Conservation (phyloP, 768 basidiomycete species). For the Kwoniella sp. region DNA sequence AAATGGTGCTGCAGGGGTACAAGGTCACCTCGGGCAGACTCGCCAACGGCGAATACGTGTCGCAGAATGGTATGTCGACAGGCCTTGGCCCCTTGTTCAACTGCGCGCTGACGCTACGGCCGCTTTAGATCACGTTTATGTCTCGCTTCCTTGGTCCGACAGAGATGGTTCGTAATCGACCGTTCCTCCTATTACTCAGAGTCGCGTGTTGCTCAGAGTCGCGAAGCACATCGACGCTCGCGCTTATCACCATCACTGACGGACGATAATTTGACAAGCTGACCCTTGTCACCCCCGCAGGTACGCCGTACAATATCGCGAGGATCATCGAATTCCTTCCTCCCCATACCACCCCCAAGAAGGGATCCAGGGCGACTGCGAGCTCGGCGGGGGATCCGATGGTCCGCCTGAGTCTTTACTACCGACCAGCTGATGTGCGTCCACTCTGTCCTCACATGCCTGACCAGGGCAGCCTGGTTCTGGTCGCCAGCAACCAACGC, state of each 20-base stretch:
- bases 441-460: not conserved
- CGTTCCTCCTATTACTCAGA: not conserved
- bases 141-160: slow-evolving; percentile 84
- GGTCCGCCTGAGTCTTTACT: slow-evolving; percentile 93
- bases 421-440: slow-evolving; percentile 75
- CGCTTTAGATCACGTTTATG: slow-evolving; percentile 84
- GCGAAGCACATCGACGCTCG: not conserved
- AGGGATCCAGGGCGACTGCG: slow-evolving; percentile 21
- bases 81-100: not conserved
- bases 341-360: slow-evolving; percentile 60
- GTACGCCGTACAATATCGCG: slow-evolving; percentile 86
- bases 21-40: slow-evolving; percentile 32
- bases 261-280: not conserved
- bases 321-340: slow-evolving; percentile 96
- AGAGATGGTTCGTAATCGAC: slow-evolving; percentile 61
- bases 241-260: not conserved
- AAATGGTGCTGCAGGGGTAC: slow-evolving; percentile 31
- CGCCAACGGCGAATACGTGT: slow-evolving; percentile 43
- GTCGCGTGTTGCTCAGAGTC: not conserved
- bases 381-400: slow-evolving; percentile 50
- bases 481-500: too few species aligned
- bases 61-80: slow-evolving; percentile 35
- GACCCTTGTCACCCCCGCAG: slow-evolving; percentile 14
- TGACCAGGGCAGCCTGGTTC: not conserved
- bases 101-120: slow-evolving; percentile 1